Base-by-base conservation (phyloP, 371 early-diverging fungal species). In the Lichtheimia ornata region DNA sequence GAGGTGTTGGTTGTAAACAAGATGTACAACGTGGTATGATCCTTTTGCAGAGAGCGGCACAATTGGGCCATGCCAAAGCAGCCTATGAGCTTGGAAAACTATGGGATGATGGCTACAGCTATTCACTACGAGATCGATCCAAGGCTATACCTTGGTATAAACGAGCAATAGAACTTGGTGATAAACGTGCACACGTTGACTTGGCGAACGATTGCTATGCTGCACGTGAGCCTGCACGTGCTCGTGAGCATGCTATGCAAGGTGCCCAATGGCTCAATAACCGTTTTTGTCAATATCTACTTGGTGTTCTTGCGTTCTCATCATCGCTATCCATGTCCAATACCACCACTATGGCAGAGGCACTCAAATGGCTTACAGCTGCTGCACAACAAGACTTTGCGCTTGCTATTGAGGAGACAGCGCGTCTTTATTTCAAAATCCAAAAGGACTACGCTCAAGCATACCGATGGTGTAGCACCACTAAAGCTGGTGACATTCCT, bases 281-380 rank as follows among this genome's bases (percentile, higher is more conserved):
- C 35, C 72, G 72, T 14, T 79, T 75, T 25, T 79, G 80, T 50
- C 80, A 79, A 35, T 79, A 79, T 24, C 69, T 79, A 42, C 56
- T 74, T 30, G 76, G 80, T 6, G 67, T 71, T 27, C 52, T 79
- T 0, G 72, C 67, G 49, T 50, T 72, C 13, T 67, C 71, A 35
- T 35, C 35, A 35, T 35, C 35, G 9, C 9, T 35, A 35, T 35
- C 35, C 35, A 35, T 35, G 35, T 35, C 35, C 12, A 69, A 71
- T 0, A 55, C 63, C 24, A 67, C 72, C 0, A 65, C 66, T 17
- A 41, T 42, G 0, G 41, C 52, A n/a, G 71, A 79, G 27, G 76
- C 76, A 3, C 50, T 79, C 28, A 58, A 62, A 54, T 79, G 72
- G 68, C 41, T 79, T 11, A 60, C 61, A 45, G 65, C 64, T 1